Evolutionary conservation across 805 yeast genomes (phyloP), one percentile per base, ranked within the genome.

Genomic region (Candida pini): DNA sequence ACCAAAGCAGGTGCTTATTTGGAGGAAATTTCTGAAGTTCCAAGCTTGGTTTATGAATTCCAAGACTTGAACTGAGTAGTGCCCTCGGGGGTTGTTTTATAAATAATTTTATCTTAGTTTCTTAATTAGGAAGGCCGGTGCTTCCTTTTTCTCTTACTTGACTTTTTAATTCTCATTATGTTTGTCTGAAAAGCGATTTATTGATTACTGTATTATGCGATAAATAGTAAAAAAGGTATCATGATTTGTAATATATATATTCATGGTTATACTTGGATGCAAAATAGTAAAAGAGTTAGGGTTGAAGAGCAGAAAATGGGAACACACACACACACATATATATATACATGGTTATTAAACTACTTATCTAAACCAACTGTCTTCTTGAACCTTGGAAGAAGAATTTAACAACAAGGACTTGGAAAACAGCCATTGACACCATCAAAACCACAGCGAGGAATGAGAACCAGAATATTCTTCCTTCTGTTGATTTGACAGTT

Each of bases 381-480:
- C 70, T 78, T 63, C 88, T 72, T 8, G 84, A 71, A 41, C 80
- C 80, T 56, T 73, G 77, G 71, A 82, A 82, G 64, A 78, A 73
- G 53, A 76, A 69, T 54, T 81, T 84, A 26, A 83, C 82, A 26
- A 81, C 69, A 18, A 73, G 58, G 34, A 81, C 76, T 56, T 83
- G 92, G 50, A 78, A 69, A 18, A 64, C 66, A 14, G 87, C 84
- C 83, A 83, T 76, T 24, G 77, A 78, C 30, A 72, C 70, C 75
- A 78, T 75, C 49, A 80, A 63, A 35, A 73, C 51, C 20, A 79
- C 78, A 49, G 78, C 86, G 47, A 76, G 69, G 17, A 78, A 57
- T n/a, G 85, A 77, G 48, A 80, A 78, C 65, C 73, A 69, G 41
- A 73, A 72, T 40, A 80, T 77, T 58, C 86, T 66, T 8, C 66